Percentiles rank a stretch among this genome's conserved stretches.
Conservation (phyloP, 1,284 basidiomycete species). For the Heliocybe sulcata region DNA sequence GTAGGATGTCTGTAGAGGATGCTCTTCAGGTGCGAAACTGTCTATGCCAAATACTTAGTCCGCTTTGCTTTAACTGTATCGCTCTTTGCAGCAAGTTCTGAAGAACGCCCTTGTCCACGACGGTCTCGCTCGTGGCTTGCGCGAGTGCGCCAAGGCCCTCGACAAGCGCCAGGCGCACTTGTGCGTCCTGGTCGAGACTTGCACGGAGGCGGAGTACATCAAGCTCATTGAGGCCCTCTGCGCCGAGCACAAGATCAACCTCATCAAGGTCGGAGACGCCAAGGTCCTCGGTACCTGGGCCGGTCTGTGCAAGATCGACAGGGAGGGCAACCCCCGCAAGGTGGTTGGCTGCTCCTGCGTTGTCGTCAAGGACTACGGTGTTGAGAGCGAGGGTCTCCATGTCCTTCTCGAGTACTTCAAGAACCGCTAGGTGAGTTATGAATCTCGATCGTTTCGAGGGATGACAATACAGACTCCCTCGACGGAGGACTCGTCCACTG, state of each 20-base stretch:
- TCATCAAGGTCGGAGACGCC: slow-evolving; percentile 97
- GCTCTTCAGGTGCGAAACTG: slow-evolving; percentile 77
- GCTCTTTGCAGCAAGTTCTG: slow-evolving; percentile 67
- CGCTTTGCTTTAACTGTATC: slow-evolving; percentile 3
- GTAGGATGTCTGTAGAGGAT: slow-evolving; percentile 95
- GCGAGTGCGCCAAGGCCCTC: slow-evolving; percentile 96
- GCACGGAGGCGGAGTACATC: slow-evolving; percentile 99
- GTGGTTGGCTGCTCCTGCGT: slow-evolving; percentile 95
- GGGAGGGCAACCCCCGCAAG: slow-evolving; percentile 98
- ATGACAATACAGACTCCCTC: slow-evolving; percentile 88
- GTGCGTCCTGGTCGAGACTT: slow-evolving; percentile 98
- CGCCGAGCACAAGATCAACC: slow-evolving; percentile 98
- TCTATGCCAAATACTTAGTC: neutral
- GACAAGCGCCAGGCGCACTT: slow-evolving; percentile 99
- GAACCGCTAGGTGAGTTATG: slow-evolving; percentile 59
- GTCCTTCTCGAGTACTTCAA: slow-evolving; percentile 98
- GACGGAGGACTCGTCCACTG: slow-evolving; percentile 60
- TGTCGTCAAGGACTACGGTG: slow-evolving; percentile 97
- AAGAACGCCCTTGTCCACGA: slow-evolving; percentile 97
- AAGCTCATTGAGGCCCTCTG: slow-evolving; percentile 99
- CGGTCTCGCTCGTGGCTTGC: slow-evolving; percentile 95
- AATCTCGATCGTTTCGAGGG: slow-evolving; percentile 19
- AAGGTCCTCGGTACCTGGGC: slow-evolving; percentile 99
- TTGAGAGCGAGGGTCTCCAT: slow-evolving; percentile 93
- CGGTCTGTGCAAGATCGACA: slow-evolving; percentile 98